Conservation (phyloP, 768 basidiomycete genomes). For the Boletus reticuloceps region DNA sequence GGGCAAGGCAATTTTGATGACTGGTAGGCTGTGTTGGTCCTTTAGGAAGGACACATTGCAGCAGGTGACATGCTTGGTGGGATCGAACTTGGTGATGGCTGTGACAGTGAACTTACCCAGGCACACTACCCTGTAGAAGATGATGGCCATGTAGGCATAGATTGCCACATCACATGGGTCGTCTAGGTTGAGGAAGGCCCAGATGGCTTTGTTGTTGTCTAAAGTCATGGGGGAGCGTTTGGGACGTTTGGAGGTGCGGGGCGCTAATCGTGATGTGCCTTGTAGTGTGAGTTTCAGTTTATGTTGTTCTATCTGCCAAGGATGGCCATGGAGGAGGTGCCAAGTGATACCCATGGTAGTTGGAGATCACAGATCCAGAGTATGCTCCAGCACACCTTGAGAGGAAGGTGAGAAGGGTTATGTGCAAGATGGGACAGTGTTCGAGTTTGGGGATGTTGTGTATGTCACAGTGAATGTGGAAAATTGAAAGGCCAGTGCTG, state of each 20-base stretch:
- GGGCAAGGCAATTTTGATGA: background rate
- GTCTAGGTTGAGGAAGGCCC: background rate
- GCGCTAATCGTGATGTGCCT: background rate
- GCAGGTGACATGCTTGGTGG: background rate
- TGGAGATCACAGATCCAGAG: background rate
- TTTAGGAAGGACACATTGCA: background rate
- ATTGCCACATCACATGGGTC: background rate
- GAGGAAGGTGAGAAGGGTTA: background rate
- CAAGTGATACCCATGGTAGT: background rate
- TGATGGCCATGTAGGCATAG: background rate
- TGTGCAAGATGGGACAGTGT: rapidly evolving
- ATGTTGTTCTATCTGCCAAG: background rate
- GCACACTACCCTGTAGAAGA: background rate
- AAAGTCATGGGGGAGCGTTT: background rate
- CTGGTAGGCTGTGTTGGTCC: background rate
- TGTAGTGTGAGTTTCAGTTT: background rate
- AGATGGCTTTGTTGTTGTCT: background rate
- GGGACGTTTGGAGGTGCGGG: rapidly evolving
- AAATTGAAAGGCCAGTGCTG: background rate
- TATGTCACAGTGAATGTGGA: background rate
- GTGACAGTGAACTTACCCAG: background rate
- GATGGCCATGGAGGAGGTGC: background rate
- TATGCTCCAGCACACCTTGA: background rate
- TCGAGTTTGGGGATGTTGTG: background rate
- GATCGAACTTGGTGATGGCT: background rate